These are phyloP conservation scores for Viola odorata DNA, from an alignment of 345 rosid genomes.

Conservation along the genomic window DNA sequence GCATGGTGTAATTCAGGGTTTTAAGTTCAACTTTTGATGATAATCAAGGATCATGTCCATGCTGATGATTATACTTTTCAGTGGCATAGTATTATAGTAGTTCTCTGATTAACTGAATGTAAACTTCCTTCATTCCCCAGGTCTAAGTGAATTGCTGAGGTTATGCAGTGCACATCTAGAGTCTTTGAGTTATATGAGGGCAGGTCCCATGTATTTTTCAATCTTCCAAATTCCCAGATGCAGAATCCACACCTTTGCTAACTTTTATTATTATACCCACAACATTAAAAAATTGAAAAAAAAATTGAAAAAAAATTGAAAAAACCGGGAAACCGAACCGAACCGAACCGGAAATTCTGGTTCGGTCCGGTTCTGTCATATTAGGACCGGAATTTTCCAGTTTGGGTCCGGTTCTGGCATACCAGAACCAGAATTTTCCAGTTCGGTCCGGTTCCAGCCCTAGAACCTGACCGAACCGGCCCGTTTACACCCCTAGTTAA, in stretches of 20 bases:
- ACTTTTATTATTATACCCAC: constrained; percentile 21
- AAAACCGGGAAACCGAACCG: too few relatives aligned
- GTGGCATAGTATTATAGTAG: neutral
- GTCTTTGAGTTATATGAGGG: constrained; percentile 35
- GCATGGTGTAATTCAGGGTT: neutral
- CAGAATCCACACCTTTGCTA: constrained; percentile 41
- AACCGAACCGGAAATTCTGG: too few relatives aligned
- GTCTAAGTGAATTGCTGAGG: neutral
- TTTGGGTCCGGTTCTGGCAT: too few relatives aligned
- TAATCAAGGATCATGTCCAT: neutral
- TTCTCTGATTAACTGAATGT: constrained; percentile 1
- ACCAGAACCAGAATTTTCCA: too few relatives aligned
- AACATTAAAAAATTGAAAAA: too few relatives aligned
- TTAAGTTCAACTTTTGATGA: neutral
- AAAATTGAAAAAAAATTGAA: too few relatives aligned
- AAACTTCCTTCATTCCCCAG: neutral
- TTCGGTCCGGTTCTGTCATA: too few relatives aligned
- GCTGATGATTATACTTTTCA: neutral
- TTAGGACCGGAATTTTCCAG: too few relatives aligned
- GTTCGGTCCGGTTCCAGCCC: too few relatives aligned
- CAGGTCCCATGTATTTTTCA: constrained; percentile 51
- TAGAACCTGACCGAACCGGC: too few relatives aligned
- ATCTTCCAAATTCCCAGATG: constrained; percentile 57
- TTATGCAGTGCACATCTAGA: constrained; percentile 8
- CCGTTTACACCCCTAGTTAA: too few relatives aligned